Evolutionary conservation across 345 rosid genomes (phyloP).

Genomic region (Turnera subulata): DNA sequence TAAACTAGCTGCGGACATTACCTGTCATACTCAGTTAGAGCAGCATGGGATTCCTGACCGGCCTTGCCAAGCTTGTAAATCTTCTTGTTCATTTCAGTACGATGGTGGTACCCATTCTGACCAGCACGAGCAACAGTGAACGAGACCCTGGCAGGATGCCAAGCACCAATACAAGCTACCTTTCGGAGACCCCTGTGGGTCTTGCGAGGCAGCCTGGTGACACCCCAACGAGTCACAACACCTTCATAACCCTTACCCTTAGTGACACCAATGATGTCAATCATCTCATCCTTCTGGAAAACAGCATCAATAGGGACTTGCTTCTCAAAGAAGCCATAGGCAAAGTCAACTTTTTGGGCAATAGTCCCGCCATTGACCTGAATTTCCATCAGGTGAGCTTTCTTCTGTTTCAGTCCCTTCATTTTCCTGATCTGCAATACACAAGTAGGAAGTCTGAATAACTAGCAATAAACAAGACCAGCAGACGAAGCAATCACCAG

Average conservation of each 20-base stretch:
- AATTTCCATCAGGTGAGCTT: conserved; percentile 84
- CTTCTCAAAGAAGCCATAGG: conserved; percentile 80
- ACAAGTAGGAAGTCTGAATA: too few relatives aligned
- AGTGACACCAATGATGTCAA: conserved; percentile 77
- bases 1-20: conserved; percentile 1
- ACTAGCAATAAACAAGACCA: too few relatives aligned
- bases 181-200: conserved; percentile 91
- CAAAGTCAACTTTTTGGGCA: conserved; percentile 75
- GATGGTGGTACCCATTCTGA: conserved; percentile 94
- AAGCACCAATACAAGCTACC: conserved; percentile 94
- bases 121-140: conserved; percentile 94
- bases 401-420: conserved; percentile 92
- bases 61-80: conserved; percentile 70
- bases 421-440: conserved; percentile 64
- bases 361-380: conserved; percentile 81
- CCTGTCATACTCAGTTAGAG: conserved; percentile 80
- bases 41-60: conserved; percentile 59
- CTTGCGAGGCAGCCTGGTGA: conserved; percentile 87
- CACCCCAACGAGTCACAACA: conserved; percentile 95
- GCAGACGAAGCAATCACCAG: too few relatives aligned
- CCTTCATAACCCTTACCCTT: conserved; percentile 93
- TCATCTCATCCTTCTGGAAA: conserved; percentile 90
- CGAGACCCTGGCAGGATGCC: conserved; percentile 95
- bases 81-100: conserved; percentile 89
- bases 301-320: conserved; percentile 69